Evolutionary conservation across 179 eudicot genomes (phyloP).

Genomic region (Beta lomatogona): DNA sequence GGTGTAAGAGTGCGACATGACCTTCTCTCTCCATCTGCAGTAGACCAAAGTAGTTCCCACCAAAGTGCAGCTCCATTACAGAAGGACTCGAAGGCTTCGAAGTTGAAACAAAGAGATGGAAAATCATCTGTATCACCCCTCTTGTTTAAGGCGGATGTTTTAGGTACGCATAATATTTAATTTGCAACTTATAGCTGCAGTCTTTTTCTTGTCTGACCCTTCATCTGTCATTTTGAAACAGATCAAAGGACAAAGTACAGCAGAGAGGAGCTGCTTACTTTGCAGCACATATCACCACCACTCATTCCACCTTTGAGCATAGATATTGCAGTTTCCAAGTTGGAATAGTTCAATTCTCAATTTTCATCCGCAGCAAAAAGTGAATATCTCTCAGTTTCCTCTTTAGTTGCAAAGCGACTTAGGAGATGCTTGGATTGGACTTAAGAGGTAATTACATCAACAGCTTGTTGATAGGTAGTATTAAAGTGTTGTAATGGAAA

Average conservation of each 20-base stretch:
- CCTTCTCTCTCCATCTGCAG: conserved; percentile 23
- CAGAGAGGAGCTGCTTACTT: conserved; percentile 67
- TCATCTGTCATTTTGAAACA: conserved; percentile 20
- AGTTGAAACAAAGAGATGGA: conserved; percentile 35
- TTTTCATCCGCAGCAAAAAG: background rate
- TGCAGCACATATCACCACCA: conserved; percentile 52
- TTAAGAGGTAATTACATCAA: no score
- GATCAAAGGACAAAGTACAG: conserved; percentile 86
- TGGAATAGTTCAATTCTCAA: background rate
- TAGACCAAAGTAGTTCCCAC: conserved; percentile 25
- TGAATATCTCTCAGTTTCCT: background rate
- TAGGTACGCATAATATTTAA: conserved; percentile 42
- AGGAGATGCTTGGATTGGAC: no score
- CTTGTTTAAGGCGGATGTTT: conserved; percentile 31
- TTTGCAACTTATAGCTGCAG: background rate
- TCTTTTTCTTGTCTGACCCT: background rate
- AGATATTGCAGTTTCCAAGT: conserved; percentile 16
- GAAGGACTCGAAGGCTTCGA: conserved; percentile 29
- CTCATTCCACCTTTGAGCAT: conserved; percentile 21
- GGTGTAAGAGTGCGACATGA: conserved; percentile 64
- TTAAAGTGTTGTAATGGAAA: no score
- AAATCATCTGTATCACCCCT: conserved; percentile 31
- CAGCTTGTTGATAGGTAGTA: no score
- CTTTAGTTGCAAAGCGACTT: no score
- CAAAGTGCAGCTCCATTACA: conserved; percentile 29